Evolutionary conservation across 805 yeast genomes (phyloP), one percentile per base, ranked within the genome.

Genomic region (Yarrowia hollandica): DNA sequence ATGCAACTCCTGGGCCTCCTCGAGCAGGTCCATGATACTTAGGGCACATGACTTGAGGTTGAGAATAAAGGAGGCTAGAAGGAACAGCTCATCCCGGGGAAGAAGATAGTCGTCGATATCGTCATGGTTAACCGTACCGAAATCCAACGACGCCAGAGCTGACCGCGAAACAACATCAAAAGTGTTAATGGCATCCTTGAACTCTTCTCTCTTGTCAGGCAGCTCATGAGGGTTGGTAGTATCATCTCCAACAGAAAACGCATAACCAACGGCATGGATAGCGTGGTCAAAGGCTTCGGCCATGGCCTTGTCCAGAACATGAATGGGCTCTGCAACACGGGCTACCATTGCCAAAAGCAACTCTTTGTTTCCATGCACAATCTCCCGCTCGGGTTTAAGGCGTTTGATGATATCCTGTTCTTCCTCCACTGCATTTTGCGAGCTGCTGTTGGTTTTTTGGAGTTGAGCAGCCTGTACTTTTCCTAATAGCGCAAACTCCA

Each of bases 31-130:
- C 44, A 52, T 19, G 33, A 37, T 9, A 25, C 44, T 52, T 12
- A 35, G 6, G 1, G 58, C 58, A 18, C 42, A 39, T 2, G 58
- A 35, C 44, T 52, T 52, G 25, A 77, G 69, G 63, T 80, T 80
- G 69, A 79, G 72, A 21, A 80, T 60, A 64, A 79, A 80, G 0
- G 82, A 78, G 1, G 83, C 78, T 3, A 80, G 59, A 14, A 80
- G 63, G 62, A 80, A 80, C 70, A 77, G 73, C 63, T 79, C 81
- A 60, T 79, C 82, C 55, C 77, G 72, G 10, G 82, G 82, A 33
- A 75, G 67, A 6, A 78, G 63, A 23, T 71, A 65, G 38, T 71
- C 71, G 14, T 67, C 67, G 8, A 34, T 37, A 22, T 39, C 25
- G n/a, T 46, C 44, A 9, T 16, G 25, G 25, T 35, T 15, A 5